Base-by-base conservation (phyloP, 208 protist genomes). In the Trypanosoma rangeli region DNA sequence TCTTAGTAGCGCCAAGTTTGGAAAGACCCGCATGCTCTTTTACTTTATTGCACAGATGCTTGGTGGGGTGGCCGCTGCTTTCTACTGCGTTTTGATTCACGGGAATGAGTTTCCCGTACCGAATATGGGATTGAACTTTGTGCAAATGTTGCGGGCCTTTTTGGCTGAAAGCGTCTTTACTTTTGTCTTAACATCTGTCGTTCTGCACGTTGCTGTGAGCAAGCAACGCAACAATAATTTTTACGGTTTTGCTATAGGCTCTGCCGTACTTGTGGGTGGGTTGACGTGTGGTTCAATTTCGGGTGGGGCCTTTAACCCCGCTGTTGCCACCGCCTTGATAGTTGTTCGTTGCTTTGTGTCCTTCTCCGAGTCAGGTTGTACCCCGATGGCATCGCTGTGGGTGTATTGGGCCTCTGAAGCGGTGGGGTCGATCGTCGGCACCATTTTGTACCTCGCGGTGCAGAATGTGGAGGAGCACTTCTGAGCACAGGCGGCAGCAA, bases 261-360 rank as follows among this genome's bases (percentile, higher is more conserved):
- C 90, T 59, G 80, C 88, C 22, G 78, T 94, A 64, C 66, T 94
- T 31, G 84, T 80, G 46, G 85, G 80, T 4, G 83, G 83, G 1
- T 77, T 94, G 42, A 84, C 84, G 28, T 83, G 78, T 58, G 70
- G 75, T 7, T 68, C 84, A 4, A 82, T 94, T 55, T 87, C 84
- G 44, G 84, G 88, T 54, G 88, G 81, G 28, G 85, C 75, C n/a
- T 89, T 94, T 76, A 94, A 94, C 74, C 88, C 88, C 16, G 83
- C 85, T 33, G 76, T 92, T 49, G 78, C 82, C 8, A 80, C 82
- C 50, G 79, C 85, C 29, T 76, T 94, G 20, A 89, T 89, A 53
- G 66, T 89, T 33, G 67, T 91, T 18, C 83, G 84, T 31, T 89
- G 85, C 71, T 82, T 91, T 28, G 79, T 89, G 44, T 87, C 74